Conservation (phyloP, 2,329 filamentous ascomycete species). For the Diaporthe citrichinensis region DNA sequence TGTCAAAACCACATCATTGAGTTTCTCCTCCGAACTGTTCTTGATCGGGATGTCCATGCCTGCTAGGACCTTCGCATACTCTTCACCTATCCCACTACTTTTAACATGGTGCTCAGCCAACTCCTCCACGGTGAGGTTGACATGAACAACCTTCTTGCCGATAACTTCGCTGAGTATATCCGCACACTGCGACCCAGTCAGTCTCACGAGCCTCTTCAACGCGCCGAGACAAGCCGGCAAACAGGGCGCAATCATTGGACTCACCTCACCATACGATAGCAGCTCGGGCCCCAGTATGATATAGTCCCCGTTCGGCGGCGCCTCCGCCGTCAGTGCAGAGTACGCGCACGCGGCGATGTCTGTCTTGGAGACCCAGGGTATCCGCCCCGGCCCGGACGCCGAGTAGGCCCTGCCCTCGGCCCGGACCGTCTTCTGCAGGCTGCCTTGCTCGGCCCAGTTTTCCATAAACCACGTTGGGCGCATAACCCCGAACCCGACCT, state of each 20-base stretch:
- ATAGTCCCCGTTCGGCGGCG: conserved; percentile 58
- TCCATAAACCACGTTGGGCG: conserved; percentile 65
- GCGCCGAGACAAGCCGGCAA: not conserved
- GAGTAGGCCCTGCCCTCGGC: conserved; percentile 58
- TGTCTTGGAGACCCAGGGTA: conserved; percentile 61
- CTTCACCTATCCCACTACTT: conserved; percentile 48
- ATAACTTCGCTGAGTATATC: conserved; percentile 51
- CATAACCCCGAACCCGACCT: conserved; percentile 59
- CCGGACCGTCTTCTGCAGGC: conserved; percentile 50
- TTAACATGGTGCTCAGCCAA: conserved; percentile 45
- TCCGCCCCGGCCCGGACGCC: conserved; percentile 57
- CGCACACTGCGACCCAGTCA: conserved; percentile 49
- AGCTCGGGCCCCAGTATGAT: conserved; percentile 55
- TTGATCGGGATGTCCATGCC: conserved; percentile 52
- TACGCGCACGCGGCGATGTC: conserved; percentile 63
- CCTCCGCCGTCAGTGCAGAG: conserved; percentile 54
- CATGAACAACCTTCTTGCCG: conserved; percentile 52
- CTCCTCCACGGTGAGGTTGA: conserved; percentile 50
- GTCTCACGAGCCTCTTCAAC: conserved; percentile 14
- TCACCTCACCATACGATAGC: conserved; percentile 53
- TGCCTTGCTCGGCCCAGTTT: conserved; percentile 56
- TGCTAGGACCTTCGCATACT: conserved; percentile 52
- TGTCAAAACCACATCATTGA: conserved; percentile 51
- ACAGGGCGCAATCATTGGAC: conserved; percentile 22
- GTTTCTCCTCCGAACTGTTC: conserved; percentile 53